Conservation (phyloP, 2,329 filamentous ascomycete genomes). For the Pseudocercospora eumusae region DNA sequence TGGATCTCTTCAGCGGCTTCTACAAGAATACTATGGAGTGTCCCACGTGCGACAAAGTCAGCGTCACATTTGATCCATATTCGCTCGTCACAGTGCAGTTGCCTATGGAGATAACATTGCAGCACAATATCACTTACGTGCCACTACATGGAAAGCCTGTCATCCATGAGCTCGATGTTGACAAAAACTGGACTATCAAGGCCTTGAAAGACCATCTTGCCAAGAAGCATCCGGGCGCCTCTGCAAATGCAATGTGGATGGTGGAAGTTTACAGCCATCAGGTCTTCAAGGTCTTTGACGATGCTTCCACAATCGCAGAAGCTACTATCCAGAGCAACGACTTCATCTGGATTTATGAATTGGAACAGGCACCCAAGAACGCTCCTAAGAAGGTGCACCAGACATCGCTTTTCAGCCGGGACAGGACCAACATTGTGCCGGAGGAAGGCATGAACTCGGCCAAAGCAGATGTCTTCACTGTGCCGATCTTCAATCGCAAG, state of each 20-base stretch:
- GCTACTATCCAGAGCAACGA: constrained; percentile 64
- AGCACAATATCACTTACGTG: constrained; percentile 71
- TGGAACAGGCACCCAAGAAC: constrained; percentile 79
- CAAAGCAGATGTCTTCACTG: constrained; percentile 65
- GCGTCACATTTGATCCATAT: constrained; percentile 98
- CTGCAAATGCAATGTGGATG: constrained; percentile 67
- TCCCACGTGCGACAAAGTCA: constrained; percentile 87
- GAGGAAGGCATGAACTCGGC: constrained; percentile 57
- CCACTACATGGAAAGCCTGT: constrained; percentile 72
- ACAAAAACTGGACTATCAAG: constrained; percentile 71
- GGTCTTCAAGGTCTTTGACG: constrained; percentile 84
- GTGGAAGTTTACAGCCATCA: constrained; percentile 80
- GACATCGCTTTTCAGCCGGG: constrained; percentile 46
- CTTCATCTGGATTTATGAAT: constrained; percentile 71
- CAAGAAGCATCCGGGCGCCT: constrained; percentile 54
- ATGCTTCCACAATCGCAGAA: constrained; percentile 68
- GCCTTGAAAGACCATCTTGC: constrained; percentile 65
- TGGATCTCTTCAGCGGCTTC: constrained; percentile 93
- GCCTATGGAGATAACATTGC: constrained; percentile 82
- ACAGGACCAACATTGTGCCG: constrained; percentile 50
- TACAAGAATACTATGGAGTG: constrained; percentile 98
- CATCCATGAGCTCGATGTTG: constrained; percentile 73
- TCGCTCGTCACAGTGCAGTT: constrained; percentile 90
- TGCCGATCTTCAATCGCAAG: constrained; percentile 68
- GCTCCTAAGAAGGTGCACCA: constrained; percentile 58